Evolutionary conservation across 192 early-diverging fungal species (phyloP).

Genomic region (Backusella macrospora): DNA sequence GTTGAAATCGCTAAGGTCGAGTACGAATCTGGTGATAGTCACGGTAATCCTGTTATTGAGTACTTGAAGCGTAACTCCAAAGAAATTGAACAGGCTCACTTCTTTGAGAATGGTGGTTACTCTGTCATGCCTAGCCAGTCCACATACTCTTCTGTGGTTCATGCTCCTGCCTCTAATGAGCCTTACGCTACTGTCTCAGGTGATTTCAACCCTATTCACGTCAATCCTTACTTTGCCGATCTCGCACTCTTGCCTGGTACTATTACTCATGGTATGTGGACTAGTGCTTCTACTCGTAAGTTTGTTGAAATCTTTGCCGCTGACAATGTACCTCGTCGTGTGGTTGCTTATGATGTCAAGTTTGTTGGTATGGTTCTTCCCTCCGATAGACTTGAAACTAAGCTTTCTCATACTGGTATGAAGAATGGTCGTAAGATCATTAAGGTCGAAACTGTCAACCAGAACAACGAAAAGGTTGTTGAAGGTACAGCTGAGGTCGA

Average conservation of each 20-base stretch:
- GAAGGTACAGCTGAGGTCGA: conserved; percentile 92
- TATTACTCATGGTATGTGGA: conserved; percentile 99
- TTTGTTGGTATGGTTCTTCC: conserved; percentile 96
- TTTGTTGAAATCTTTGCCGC: conserved; percentile 96
- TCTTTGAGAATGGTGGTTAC: conserved; percentile 92
- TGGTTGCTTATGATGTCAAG: conserved; percentile 81
- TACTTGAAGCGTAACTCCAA: conserved; percentile 86
- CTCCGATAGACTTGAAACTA: conserved; percentile 85
- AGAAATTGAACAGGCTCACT: conserved; percentile 85
- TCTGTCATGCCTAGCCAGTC: conserved; percentile 86
- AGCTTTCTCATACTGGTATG: conserved; percentile 94
- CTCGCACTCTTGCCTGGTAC: conserved; percentile 88
- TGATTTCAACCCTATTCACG: conserved; percentile 97
- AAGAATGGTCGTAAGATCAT: conserved; percentile 95
- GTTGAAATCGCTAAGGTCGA: conserved; percentile 83
- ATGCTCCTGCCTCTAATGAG: conserved; percentile 84
- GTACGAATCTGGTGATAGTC: conserved; percentile 71
- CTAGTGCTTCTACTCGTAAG: conserved; percentile 89
- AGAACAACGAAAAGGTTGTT: conserved; percentile 81
- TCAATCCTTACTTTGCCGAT: conserved; percentile 93
- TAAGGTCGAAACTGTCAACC: conserved; percentile 87
- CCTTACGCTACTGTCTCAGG: conserved; percentile 86
- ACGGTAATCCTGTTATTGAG: conserved; percentile 88
- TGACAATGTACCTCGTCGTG: conserved; percentile 88
- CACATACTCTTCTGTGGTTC: conserved; percentile 84